Conservation (phyloP, 2,329 filamentous ascomycete genomes). For the Neoscytalidium dimidiatum region DNA sequence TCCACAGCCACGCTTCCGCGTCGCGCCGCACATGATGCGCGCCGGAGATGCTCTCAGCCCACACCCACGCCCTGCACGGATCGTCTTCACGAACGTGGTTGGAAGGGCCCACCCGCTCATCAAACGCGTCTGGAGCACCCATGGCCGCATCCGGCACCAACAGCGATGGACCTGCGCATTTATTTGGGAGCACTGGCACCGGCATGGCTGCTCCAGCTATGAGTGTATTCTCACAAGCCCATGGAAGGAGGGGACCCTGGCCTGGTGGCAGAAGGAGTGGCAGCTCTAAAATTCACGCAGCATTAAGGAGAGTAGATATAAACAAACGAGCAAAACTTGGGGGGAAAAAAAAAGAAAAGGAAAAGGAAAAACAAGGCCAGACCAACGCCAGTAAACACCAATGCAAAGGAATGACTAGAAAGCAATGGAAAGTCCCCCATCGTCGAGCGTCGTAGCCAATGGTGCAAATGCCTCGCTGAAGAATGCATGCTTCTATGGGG, state of each 20-base stretch:
- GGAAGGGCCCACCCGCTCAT: background rate
- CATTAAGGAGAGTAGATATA: slow-evolving; percentile 11
- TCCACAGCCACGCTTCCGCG: background rate
- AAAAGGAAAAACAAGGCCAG: background rate
- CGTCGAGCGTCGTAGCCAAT: slow-evolving; percentile 7
- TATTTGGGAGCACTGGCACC: background rate
- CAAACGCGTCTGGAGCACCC: slow-evolving; percentile 1
- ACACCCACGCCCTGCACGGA: slow-evolving; percentile 3
- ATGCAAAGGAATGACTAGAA: slow-evolving; percentile 11
- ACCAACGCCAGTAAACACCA: slow-evolving; percentile 2
- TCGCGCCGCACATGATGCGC: slow-evolving; percentile 3
- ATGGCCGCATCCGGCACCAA: background rate
- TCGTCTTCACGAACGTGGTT: slow-evolving; percentile 6
- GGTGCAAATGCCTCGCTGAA: background rate
- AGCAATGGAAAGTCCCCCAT: slow-evolving; percentile 8
- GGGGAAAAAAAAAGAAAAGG: background rate
- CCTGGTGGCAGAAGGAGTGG: background rate
- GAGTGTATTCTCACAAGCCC: background rate
- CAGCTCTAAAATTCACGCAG: slow-evolving; percentile 3
- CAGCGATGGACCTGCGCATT: background rate
- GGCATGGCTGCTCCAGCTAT: background rate
- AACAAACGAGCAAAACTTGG: background rate
- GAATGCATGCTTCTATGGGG: slow-evolving; percentile 5
- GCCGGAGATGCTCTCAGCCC: background rate
- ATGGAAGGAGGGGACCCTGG: background rate